A percentile compares a stretch with the other conserved stretches of the same genome.
Conservation (phyloP, 1,284 basidiomycete species). For the Wolfiporia cocos region DNA sequence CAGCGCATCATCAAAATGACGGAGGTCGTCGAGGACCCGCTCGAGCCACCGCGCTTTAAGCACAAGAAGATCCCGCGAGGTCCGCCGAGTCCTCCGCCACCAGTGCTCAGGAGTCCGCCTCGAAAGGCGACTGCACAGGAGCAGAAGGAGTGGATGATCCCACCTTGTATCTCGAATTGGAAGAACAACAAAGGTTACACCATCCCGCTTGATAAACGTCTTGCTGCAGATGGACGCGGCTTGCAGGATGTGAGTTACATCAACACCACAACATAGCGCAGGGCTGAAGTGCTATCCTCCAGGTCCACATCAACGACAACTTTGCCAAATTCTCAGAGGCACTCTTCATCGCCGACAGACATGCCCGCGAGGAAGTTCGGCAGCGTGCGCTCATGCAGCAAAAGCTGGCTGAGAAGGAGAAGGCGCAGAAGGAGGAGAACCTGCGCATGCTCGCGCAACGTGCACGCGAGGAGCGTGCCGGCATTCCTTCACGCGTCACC, state of each 20-base stretch:
- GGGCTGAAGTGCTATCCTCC: neutral
- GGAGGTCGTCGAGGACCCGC: constrained; percentile 92
- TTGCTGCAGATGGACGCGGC: constrained; percentile 96
- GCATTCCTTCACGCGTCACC: constrained; percentile 39
- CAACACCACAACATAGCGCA: neutral
- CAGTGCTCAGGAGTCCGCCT: constrained; percentile 94
- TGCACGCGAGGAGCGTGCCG: constrained; percentile 90
- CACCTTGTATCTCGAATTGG: constrained; percentile 99
- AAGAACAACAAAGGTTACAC: constrained; percentile 99
- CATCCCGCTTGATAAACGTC: constrained; percentile 95
- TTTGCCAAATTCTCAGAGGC: constrained; percentile 99
- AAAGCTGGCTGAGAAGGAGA: constrained; percentile 96
- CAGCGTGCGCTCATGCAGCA: constrained; percentile 98
- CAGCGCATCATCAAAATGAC: constrained; percentile 99
- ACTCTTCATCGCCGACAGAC: constrained; percentile 93
- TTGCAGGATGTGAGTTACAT: constrained; percentile 84
- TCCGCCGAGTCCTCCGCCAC: constrained; percentile 93
- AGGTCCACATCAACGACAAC: constrained; percentile 98
- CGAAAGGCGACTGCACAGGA: constrained; percentile 94
- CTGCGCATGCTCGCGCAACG: constrained; percentile 90
- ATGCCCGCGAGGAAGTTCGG: constrained; percentile 96
- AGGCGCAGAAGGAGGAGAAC: constrained; percentile 95
- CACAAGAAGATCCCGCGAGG: constrained; percentile 98
- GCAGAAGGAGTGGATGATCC: constrained; percentile 99
- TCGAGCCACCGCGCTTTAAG: constrained; percentile 96